Percentiles rank a stretch among this genome's conserved stretches.
Evolutionary conservation across 257 asterid species (phyloP).

Genomic region (Solanum okadae): DNA sequence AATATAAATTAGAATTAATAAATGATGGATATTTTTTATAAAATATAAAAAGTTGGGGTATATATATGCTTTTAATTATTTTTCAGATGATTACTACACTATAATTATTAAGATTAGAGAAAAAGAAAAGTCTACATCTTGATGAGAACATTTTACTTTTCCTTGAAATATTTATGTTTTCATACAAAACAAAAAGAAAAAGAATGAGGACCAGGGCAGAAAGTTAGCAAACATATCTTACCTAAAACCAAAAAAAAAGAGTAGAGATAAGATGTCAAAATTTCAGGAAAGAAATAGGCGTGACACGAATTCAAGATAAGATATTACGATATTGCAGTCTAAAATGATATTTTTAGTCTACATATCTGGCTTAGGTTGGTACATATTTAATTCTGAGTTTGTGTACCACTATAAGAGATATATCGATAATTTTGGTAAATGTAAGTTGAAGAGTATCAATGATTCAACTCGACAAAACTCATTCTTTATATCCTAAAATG

Average conservation of each 20-base stretch:
- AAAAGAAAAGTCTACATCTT: not conserved
- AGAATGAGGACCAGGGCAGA: not conserved
- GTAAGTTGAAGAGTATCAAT: not conserved
- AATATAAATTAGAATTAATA: too few relatives aligned
- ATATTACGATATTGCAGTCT: not conserved
- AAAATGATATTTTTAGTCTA: not conserved
- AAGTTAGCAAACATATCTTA: not conserved
- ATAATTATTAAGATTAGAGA: not conserved
- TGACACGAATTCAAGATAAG: not conserved
- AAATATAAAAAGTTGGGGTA: not conserved
- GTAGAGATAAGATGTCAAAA: not conserved
- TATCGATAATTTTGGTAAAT: not conserved
- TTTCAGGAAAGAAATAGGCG: not conserved
- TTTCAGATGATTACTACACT: not conserved
- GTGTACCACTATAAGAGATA: not conserved
- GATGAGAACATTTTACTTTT: not conserved
- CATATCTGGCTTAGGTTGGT: not conserved
- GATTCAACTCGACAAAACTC: not conserved
- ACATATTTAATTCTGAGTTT: not conserved
- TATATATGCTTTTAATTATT: not conserved
- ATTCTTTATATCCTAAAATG: not conserved
- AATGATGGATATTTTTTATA: too few relatives aligned
- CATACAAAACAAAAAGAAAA: not conserved
- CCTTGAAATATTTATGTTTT: not conserved
- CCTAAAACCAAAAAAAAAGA: not conserved